phyloP scores from a whole-genome alignment of 495 filamentous ascomycete genomes.

The Neurospora pannonica region DNA sequence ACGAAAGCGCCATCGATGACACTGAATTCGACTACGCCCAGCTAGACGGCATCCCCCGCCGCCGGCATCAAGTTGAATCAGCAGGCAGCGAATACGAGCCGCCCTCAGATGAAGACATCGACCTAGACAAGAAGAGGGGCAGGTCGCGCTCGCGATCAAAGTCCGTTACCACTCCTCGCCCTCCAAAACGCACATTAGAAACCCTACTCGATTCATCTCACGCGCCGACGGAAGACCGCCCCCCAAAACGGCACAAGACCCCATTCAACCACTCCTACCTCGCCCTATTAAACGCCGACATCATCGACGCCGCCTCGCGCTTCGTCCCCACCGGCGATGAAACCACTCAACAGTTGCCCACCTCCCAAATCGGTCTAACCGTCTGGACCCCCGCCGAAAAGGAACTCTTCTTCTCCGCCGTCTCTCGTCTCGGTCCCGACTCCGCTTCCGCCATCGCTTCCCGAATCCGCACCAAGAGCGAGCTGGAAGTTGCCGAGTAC shows the following conservation, averaged over 20 bases:
- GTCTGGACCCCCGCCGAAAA: conserved; percentile 67
- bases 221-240: conserved; percentile 6
- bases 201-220: background rate
- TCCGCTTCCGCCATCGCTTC: conserved; percentile 50
- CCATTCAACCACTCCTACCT: conserved; percentile 47
- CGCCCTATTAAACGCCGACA: conserved; percentile 47
- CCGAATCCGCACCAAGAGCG: conserved; percentile 60
- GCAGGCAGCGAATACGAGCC: background rate
- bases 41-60: background rate
- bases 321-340: conserved; percentile 11
- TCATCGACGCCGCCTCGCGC: conserved; percentile 30
- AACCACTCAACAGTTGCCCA: conserved; percentile 2
- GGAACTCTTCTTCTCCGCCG: conserved; percentile 50
- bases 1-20: background rate
- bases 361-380: conserved; percentile 56
- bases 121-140: background rate
- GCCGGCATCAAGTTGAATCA: background rate
- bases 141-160: background rate
- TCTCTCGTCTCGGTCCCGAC: conserved; percentile 54
- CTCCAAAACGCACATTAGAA: background rate
- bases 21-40: background rate
- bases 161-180: background rate
- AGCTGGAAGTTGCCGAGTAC: conserved; percentile 64
- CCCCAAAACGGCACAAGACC: conserved; percentile 24
- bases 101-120: background rate